Conservation (phyloP, 2,329 filamentous ascomycete species). For the Metarhizium brunneum region DNA sequence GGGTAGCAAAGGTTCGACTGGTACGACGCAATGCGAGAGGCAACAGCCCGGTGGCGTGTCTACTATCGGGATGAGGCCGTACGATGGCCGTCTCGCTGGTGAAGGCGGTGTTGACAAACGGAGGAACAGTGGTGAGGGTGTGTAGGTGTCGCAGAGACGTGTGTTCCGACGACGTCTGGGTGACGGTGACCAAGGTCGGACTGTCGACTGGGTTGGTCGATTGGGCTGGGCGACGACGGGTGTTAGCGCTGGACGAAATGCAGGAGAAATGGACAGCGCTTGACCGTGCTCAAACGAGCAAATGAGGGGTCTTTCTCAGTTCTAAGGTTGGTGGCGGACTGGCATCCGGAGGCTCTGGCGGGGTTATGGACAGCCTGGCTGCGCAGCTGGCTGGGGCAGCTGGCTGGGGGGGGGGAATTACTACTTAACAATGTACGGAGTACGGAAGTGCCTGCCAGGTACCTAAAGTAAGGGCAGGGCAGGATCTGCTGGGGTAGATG, state of each 20-base stretch:
- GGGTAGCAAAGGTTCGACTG: not conserved
- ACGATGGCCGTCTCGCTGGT: not conserved
- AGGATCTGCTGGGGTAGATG: too few relatives aligned
- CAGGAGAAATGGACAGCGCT: slow-evolving; percentile 3
- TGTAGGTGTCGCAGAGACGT: not conserved
- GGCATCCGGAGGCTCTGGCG: too few relatives aligned
- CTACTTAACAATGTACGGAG: too few relatives aligned
- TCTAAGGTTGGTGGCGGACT: too few relatives aligned
- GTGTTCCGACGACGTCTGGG: too few relatives aligned
- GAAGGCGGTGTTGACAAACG: not conserved
- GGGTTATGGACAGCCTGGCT: too few relatives aligned
- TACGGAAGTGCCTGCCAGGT: too few relatives aligned
- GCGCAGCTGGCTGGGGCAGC: too few relatives aligned
- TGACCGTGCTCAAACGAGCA: not conserved
- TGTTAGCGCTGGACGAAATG: slow-evolving; percentile 6
- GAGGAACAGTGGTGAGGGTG: not conserved
- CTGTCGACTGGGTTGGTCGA: not conserved
- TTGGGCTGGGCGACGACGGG: not conserved
- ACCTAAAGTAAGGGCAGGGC: too few relatives aligned
- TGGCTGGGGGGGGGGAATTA: too few relatives aligned
- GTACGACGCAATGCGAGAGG: not conserved
- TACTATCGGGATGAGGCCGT: not conserved
- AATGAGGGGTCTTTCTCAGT: too few relatives aligned
- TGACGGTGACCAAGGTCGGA: too few relatives aligned
- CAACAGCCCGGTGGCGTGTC: not conserved